These are phyloP conservation scores for Crithidia fasciculata DNA, from an alignment of 208 protist species.

Conservation along the genomic window DNA sequence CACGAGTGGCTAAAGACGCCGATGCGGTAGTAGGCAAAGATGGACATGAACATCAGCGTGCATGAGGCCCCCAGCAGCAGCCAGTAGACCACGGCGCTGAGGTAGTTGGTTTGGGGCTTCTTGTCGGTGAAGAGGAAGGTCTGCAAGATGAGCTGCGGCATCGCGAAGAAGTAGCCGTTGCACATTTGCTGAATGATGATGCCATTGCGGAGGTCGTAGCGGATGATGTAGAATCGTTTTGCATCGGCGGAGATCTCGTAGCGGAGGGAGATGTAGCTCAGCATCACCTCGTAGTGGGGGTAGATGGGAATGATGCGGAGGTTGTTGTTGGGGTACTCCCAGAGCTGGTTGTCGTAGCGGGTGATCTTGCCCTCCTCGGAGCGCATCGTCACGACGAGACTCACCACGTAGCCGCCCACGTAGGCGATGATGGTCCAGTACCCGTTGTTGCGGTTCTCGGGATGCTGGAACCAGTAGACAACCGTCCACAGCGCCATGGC, in stretches of 20 bases:
- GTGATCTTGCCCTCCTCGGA: slow-evolving; percentile 71
- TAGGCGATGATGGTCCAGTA: slow-evolving; percentile 85
- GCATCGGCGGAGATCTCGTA: slow-evolving; percentile 61
- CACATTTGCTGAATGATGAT: slow-evolving; percentile 64
- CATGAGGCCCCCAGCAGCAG: slow-evolving; percentile 43
- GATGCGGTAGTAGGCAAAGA: slow-evolving; percentile 64
- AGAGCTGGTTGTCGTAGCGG: slow-evolving; percentile 67
- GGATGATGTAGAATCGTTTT: slow-evolving; percentile 76
- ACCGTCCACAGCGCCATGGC: slow-evolving; percentile 57
- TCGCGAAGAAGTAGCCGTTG: slow-evolving; percentile 62
- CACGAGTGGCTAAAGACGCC: slow-evolving; percentile 71
- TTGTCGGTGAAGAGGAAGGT: slow-evolving; percentile 54
- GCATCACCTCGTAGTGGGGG: slow-evolving; percentile 74
- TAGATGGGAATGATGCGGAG: slow-evolving; percentile 74
- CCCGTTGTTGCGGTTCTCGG: slow-evolving; percentile 44
- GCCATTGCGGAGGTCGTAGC: slow-evolving; percentile 82
- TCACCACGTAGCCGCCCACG: slow-evolving; percentile 73
- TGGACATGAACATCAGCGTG: slow-evolving; percentile 53
- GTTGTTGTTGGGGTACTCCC: slow-evolving; percentile 74
- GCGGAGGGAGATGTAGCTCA: slow-evolving; percentile 64
- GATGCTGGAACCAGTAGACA: slow-evolving; percentile 57
- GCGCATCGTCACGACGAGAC: slow-evolving; percentile 63
- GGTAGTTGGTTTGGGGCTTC: not conserved
- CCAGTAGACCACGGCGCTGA: slow-evolving; percentile 34
- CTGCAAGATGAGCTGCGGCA: slow-evolving; percentile 81